Base-by-base conservation (phyloP, 2,329 filamentous ascomycete genomes). In the Chaetomium sp. region DNA sequence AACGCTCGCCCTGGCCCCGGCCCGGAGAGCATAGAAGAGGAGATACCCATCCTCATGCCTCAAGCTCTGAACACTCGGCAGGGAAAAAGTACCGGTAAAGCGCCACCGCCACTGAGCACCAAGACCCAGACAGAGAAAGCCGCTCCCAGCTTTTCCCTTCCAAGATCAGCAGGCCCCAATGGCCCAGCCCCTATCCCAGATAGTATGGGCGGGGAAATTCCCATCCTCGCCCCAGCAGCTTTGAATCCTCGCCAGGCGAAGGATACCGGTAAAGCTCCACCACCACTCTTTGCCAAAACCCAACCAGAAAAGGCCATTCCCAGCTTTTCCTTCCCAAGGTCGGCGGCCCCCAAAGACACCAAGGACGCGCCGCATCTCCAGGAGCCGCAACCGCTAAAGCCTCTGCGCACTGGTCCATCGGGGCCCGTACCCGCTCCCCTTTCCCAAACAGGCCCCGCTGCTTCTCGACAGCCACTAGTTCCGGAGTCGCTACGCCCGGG, bases 301-400 rank as follows among this genome's bases (percentile, higher is more conserved):
- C 60, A 53, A 8, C 47, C 61, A 9, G 25, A 47, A 35, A 42
- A 35, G 21, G 47, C 51, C 19, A 45, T 50, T 12, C 47, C 66
- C 8, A 63, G 55, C 49, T 63, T 54, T 16, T 64, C 66, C 42
- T 51, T 66, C 16, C 57, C 64, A 7, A 55, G 51, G 51, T 5
- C n/a, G 5, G n/a, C 27, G 35, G 35, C 13, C 21, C 21, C 8
- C 45, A 31, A 23, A 42, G 35, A 42, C 35, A 42, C 19, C 13
- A 42, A 42, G 35, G 35, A 42, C 16, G 35, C 35, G 13, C 35
- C 35, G 6, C 35, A 42, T 16, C 35, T 42, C 35, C 35, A 13
- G 16, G 35, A 42, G 35, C 35, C 35, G 35, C 35, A 35, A n/a
- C 13, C 47, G 19, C 56, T 35, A 19, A 58, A 33, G 35, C 58